Percentiles rank a stretch among this genome's conserved stretches.
Conservation (phyloP, 352 stramenopile species). For the Globisporangium spinosum region DNA sequence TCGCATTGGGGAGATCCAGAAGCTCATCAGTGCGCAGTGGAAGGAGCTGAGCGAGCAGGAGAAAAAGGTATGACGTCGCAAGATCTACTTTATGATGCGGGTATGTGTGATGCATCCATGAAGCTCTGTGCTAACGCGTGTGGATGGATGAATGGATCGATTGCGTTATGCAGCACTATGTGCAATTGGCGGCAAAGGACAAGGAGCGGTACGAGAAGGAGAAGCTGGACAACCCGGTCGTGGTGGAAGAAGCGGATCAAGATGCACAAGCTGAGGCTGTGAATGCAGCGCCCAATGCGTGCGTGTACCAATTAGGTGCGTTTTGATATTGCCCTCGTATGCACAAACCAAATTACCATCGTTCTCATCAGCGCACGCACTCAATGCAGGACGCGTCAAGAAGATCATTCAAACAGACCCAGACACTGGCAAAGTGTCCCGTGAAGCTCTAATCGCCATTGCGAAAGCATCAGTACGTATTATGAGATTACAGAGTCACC, state of each 20-base stretch:
- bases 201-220: slow-evolving; percentile 81
- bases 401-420: slow-evolving; percentile 94
- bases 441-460: slow-evolving; percentile 90
- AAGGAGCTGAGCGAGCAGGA: slow-evolving; percentile 77
- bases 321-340: neutral
- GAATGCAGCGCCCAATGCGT: slow-evolving; percentile 28
- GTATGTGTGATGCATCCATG: neutral
- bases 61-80: slow-evolving; percentile 47
- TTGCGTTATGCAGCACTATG: slow-evolving; percentile 47
- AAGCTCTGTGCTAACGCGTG: neutral
- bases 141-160: neutral
- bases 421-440: slow-evolving; percentile 89
- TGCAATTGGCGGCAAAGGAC: slow-evolving; percentile 82
- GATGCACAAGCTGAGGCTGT: slow-evolving; percentile 31
- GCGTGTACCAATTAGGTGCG: slow-evolving; percentile 53
- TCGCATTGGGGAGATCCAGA: slow-evolving; percentile 80
- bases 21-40: slow-evolving; percentile 90
- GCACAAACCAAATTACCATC: neutral
- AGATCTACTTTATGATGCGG: too few relatives aligned
- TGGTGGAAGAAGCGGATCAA: slow-evolving; percentile 48
- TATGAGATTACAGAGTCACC: neutral
- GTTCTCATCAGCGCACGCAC: neutral
- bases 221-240: slow-evolving; percentile 56
- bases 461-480: slow-evolving; percentile 84
- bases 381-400: slow-evolving; percentile 71